Conservation (phyloP, 805 yeast genomes). For the Saturnispora sanitii region DNA sequence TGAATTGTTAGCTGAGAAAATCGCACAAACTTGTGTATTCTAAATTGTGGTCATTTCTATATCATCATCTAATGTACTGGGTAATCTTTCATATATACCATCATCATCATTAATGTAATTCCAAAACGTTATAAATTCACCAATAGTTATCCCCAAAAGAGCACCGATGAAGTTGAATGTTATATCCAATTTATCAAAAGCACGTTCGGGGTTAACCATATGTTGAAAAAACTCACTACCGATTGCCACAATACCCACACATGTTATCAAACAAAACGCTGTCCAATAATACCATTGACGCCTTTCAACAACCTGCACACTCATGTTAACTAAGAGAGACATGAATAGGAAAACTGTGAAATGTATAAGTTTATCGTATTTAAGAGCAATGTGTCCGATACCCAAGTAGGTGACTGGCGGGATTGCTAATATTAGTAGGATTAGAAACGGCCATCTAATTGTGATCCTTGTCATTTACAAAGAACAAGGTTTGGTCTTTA, state of each 20-base stretch:
- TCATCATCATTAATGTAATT: background rate
- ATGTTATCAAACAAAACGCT: slow-evolving; percentile 27
- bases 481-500: background rate
- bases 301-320: slow-evolving; percentile 27
- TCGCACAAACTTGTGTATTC: slow-evolving; percentile 39
- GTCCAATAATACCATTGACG: slow-evolving; percentile 9
- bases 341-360: slow-evolving; percentile 35
- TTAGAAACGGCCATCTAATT: background rate
- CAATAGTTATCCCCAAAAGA: slow-evolving; percentile 16
- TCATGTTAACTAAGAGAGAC: slow-evolving; percentile 39
- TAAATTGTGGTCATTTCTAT: background rate
- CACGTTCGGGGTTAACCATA: slow-evolving; percentile 33
- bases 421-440: background rate
- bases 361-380: slow-evolving; percentile 41
- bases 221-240: slow-evolving; percentile 41
- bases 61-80: no score
- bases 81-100: background rate
- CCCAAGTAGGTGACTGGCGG: slow-evolving; percentile 34
- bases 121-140: slow-evolving; percentile 16
- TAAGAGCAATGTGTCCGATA: slow-evolving; percentile 37
- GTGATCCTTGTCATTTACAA: background rate
- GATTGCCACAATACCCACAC: slow-evolving; percentile 36
- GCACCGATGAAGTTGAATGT: slow-evolving; percentile 23
- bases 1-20: slow-evolving; percentile 45
- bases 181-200: slow-evolving; percentile 32